These are phyloP conservation scores for Piromyces sp. DNA, from an alignment of 192 early-diverging fungal species.

Conservation along the genomic window DNA sequence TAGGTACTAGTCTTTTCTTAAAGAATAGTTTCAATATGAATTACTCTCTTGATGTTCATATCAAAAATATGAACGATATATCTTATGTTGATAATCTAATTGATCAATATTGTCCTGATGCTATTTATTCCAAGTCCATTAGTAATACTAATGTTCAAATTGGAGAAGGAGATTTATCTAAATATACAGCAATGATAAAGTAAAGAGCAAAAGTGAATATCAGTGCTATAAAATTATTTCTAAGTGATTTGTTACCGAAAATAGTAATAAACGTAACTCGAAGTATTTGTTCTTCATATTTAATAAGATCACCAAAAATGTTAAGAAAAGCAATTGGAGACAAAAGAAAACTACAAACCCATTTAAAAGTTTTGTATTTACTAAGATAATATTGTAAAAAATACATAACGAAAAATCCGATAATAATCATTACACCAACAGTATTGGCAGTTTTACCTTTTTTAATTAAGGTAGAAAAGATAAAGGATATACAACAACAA, in stretches of 20 bases:
- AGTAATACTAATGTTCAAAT: too few relatives aligned
- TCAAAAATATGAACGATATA: too few relatives aligned
- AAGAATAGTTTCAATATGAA: too few relatives aligned
- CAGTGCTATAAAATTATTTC: background rate
- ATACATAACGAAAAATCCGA: background rate
- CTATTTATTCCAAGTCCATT: too few relatives aligned
- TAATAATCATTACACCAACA: background rate
- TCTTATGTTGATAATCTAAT: too few relatives aligned
- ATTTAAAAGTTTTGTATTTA: background rate
- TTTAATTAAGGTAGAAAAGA: background rate
- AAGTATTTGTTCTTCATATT: background rate
- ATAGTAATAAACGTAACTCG: background rate
- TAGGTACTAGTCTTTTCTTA: too few relatives aligned
- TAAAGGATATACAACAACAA: background rate
- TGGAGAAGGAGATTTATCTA: too few relatives aligned
- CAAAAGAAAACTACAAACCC: background rate
- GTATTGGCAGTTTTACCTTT: background rate
- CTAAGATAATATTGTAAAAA: background rate
- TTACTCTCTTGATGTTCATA: too few relatives aligned
- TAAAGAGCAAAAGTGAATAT: background rate
- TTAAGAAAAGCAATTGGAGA: background rate
- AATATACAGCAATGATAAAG: background rate
- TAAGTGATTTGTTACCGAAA: background rate
- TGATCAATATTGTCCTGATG: too few relatives aligned
- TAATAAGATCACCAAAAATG: background rate